Percentiles rank a stretch among this genome's conserved stretches.
phyloP scores from a whole-genome alignment of 495 filamentous ascomycete genomes.

The Acidomyces sp. region DNA sequence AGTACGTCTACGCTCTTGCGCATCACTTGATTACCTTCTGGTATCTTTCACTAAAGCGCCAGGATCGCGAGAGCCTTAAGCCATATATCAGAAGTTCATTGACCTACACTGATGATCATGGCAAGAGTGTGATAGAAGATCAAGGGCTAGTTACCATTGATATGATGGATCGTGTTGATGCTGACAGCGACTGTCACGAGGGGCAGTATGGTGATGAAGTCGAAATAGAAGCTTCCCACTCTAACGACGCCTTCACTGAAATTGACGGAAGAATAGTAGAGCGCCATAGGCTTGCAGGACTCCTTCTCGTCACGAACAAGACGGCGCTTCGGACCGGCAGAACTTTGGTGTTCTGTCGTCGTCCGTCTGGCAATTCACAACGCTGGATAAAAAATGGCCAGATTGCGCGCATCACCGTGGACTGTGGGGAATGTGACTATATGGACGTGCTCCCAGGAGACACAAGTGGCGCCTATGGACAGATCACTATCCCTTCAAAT shows the following conservation, averaged over 20 bases:
- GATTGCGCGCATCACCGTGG: neutral
- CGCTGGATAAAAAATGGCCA: neutral
- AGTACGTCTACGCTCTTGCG: slow-evolving; percentile 84
- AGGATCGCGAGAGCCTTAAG: slow-evolving; percentile 70
- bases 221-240: neutral
- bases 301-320: slow-evolving; percentile 11
- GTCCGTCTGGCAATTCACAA: slow-evolving; percentile 10
- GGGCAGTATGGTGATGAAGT: neutral
- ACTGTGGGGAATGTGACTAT: neutral
- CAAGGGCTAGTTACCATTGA: slow-evolving; percentile 89
- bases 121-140: slow-evolving; percentile 68
- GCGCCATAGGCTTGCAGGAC: slow-evolving; percentile 7
- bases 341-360: slow-evolving; percentile 12
- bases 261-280: slow-evolving; percentile 10
- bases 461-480: slow-evolving; percentile 20
- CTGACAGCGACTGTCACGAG: neutral
- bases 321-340: slow-evolving; percentile 11
- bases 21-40: slow-evolving; percentile 95
- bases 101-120: slow-evolving; percentile 56
- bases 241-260: slow-evolving; percentile 1
- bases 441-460: slow-evolving; percentile 39
- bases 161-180: slow-evolving; percentile 75
- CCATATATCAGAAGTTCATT: slow-evolving; percentile 87
- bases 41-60: slow-evolving; percentile 77
- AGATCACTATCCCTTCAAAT: slow-evolving; percentile 3